Evolutionary conservation across 441 rosid genomes (phyloP).

Genomic region (Manihot esculenta): DNA sequence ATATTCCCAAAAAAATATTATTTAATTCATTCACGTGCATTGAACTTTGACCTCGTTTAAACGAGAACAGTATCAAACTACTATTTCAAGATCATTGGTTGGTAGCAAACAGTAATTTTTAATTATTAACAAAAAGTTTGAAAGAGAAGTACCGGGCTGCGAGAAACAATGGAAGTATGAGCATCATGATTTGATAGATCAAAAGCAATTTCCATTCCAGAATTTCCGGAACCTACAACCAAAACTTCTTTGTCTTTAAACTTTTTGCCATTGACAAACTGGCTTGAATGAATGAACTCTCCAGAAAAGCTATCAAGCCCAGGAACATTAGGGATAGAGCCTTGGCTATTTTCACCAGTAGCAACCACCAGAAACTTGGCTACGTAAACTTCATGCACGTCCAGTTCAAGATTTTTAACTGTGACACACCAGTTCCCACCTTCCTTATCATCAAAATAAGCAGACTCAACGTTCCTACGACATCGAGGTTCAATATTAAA

Average conservation of each 20-base stretch:
- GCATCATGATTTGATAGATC: neutral
- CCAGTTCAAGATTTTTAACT: slow-evolving; percentile 35
- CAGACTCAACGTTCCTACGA: slow-evolving; percentile 42
- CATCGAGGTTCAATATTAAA: slow-evolving; percentile 46
- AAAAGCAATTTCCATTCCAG: slow-evolving; percentile 57
- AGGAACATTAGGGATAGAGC: slow-evolving; percentile 37
- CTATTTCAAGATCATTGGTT: too few species aligned
- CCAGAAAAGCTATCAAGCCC: slow-evolving; percentile 49
- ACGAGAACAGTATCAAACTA: too few species aligned
- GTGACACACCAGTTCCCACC: slow-evolving; percentile 39
- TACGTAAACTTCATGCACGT: slow-evolving; percentile 40
- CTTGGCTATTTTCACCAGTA: slow-evolving; percentile 51
- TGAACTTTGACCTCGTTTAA: too few species aligned
- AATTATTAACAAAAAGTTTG: too few species aligned
- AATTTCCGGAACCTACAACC: too few species aligned
- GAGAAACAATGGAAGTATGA: slow-evolving; percentile 6
- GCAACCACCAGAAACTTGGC: slow-evolving; percentile 60
- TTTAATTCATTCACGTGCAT: too few species aligned
- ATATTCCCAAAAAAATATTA: too few species aligned
- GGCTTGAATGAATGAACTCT: slow-evolving; percentile 48
- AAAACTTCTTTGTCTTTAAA: slow-evolving; percentile 40
- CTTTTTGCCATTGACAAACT: slow-evolving; percentile 39
- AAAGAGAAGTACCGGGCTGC: slow-evolving; percentile 6
- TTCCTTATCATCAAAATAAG: slow-evolving; percentile 30
- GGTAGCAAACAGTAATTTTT: too few species aligned